Conservation (phyloP, 2,329 filamentous ascomycete genomes). For the Talaromyces atroroseus region DNA sequence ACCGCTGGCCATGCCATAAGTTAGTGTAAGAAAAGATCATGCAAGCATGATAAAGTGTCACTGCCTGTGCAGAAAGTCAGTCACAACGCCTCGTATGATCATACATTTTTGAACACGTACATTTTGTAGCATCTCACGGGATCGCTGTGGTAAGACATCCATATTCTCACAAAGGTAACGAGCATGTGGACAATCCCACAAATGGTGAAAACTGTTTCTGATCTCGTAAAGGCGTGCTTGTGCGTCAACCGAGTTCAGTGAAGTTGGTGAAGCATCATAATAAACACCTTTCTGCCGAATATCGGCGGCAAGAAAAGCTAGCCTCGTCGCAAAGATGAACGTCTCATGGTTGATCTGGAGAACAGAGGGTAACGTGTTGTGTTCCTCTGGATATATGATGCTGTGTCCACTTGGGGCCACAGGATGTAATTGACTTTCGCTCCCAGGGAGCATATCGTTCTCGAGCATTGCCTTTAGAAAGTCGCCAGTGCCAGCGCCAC, state of each 20-base stretch:
- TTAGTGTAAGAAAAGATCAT: conserved; percentile 51
- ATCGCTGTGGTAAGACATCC: conserved; percentile 30
- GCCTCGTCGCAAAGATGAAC: conserved; percentile 39
- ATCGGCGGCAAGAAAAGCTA: conserved; percentile 40
- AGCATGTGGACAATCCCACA: conserved; percentile 36
- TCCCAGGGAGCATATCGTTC: conserved; percentile 44
- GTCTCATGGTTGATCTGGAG: conserved; percentile 44
- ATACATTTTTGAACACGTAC: conserved; percentile 27
- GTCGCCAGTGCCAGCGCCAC: conserved; percentile 47
- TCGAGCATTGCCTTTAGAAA: conserved; percentile 46
- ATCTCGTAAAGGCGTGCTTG: conserved; percentile 31
- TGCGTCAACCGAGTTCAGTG: background rate
- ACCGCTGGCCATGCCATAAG: conserved; percentile 47
- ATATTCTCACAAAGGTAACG: conserved; percentile 32
- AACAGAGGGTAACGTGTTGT: conserved; percentile 34
- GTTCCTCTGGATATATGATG: conserved; percentile 33
- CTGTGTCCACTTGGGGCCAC: conserved; percentile 30
- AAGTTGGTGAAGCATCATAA: background rate
- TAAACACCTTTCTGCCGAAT: conserved; percentile 33
- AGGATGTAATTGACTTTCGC: conserved; percentile 33
- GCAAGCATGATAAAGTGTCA: conserved; percentile 45
- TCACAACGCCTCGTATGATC: background rate
- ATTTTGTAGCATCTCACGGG: conserved; percentile 40
- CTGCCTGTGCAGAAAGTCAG: conserved; percentile 26
- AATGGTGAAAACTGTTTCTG: conserved; percentile 31